phyloP scores from a whole-genome alignment of 169 alveolate species.

The Eimeria mitis region DNA sequence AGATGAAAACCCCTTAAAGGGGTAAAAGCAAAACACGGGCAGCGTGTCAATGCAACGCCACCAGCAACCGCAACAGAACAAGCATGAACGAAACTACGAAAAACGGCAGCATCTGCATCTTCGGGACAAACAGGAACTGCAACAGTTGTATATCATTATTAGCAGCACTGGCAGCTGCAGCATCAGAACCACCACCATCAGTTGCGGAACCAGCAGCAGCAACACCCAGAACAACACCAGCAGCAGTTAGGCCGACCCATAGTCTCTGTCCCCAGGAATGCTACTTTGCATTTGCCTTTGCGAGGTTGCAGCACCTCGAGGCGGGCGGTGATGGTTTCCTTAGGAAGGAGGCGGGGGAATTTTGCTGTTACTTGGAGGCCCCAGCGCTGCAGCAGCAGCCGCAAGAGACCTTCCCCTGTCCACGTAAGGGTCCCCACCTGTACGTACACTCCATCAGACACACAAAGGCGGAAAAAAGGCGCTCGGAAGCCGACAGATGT shows the following conservation, averaged over 20 bases:
- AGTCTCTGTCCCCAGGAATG: slow-evolving; percentile 32
- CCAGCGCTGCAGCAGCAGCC: slow-evolving; percentile 61
- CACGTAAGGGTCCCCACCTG: slow-evolving; percentile 53
- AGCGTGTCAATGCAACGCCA: neutral
- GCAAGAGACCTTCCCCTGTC: slow-evolving; percentile 34
- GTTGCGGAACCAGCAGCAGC: neutral
- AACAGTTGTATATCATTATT: neutral
- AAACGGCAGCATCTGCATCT: neutral
- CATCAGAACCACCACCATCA: neutral
- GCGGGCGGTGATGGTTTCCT: slow-evolving; percentile 25
- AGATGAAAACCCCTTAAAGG: neutral
- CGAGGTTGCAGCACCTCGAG: slow-evolving; percentile 30
- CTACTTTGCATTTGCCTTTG: slow-evolving; percentile 45
- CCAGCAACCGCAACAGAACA: neutral
- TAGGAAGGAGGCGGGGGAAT: slow-evolving; percentile 42
- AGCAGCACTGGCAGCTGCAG: neutral
- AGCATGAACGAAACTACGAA: neutral
- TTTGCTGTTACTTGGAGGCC: neutral
- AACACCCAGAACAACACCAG: neutral
- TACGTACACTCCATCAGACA: neutral
- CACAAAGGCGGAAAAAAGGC: neutral
- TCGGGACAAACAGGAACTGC: neutral
- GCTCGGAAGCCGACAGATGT: neutral
- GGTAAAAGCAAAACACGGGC: neutral
- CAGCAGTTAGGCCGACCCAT: neutral